Percentiles rank a stretch among this genome's conserved stretches.
phyloP scores from a whole-genome alignment of 306 rosid genomes.

The Trifolium dubium region DNA sequence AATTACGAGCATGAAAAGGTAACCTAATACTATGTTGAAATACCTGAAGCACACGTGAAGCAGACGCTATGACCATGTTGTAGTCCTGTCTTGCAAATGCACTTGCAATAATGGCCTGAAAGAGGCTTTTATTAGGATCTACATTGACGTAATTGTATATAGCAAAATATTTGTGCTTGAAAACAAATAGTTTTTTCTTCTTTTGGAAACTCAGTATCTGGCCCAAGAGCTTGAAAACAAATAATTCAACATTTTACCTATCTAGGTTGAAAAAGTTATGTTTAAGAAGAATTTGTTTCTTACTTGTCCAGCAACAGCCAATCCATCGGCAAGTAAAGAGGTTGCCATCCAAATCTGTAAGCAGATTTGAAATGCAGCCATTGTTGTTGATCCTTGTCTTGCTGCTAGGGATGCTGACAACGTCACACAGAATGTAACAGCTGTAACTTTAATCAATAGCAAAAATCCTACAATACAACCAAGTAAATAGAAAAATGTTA shows the following conservation, averaged over 20 bases:
- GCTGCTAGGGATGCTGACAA: conserved; percentile 85
- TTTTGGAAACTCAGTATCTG: no score
- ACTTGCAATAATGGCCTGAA: conserved; percentile 83
- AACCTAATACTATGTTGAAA: no score
- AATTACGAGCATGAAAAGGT: no score
- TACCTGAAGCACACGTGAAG: conserved; percentile 86
- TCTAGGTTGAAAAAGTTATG: neutral
- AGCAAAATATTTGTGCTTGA: no score
- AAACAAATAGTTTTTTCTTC: no score
- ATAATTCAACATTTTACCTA: no score
- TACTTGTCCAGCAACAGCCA: conserved; percentile 96
- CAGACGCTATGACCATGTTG: conserved; percentile 60
- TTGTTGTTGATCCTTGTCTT: conserved; percentile 72
- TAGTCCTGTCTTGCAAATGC: conserved; percentile 70
- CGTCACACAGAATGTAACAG: conserved; percentile 89
- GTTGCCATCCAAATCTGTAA: conserved; percentile 90
- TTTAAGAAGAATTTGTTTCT: conserved; percentile 20
- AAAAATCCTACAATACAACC: conserved; percentile 56
- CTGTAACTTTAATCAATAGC: conserved; percentile 70
- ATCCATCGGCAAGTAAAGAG: conserved; percentile 86
- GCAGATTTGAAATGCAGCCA: conserved; percentile 95
- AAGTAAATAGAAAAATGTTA: no score
- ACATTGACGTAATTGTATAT: no score
- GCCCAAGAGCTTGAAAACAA: no score
- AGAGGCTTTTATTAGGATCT: no score